A percentile compares a stretch with the other conserved stretches of the same genome.
phyloP scores from a whole-genome alignment of 257 asterid genomes.

The Scutellaria minor region DNA sequence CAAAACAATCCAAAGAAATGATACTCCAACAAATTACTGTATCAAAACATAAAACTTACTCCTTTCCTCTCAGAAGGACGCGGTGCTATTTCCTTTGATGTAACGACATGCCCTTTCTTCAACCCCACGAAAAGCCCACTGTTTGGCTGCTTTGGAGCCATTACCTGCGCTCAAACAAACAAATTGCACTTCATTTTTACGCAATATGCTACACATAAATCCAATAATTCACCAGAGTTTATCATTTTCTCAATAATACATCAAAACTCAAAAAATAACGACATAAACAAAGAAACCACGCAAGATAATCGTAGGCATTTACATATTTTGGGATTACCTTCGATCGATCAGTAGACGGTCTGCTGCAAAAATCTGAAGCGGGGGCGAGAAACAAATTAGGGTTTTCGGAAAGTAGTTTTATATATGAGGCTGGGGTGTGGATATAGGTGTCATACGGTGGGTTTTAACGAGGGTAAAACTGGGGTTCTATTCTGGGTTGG shows the following conservation, averaged over 20 bases:
- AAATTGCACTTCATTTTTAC: conserved; percentile 1
- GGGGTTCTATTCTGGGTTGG: too few species aligned
- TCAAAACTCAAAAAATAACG: not conserved
- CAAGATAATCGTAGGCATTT: not conserved
- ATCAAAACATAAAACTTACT: conserved; percentile 36
- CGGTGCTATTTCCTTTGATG: conserved; percentile 53
- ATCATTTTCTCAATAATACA: not conserved
- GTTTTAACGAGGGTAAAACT: too few species aligned
- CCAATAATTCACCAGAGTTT: not conserved
- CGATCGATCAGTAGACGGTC: conserved; percentile 1
- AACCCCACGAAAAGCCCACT: conserved; percentile 55
- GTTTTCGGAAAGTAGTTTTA: conserved; percentile 21
- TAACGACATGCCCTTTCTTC: conserved; percentile 59
- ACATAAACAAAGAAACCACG: not conserved
- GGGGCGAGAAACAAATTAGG: conserved; percentile 29
- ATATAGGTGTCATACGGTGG: not conserved
- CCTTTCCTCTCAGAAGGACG: conserved; percentile 63
- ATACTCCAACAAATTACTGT: not conserved
- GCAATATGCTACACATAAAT: not conserved
- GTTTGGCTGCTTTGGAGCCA: conserved; percentile 59
- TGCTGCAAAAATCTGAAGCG: conserved; percentile 25
- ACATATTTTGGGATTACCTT: conserved; percentile 15
- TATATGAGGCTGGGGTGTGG: not conserved
- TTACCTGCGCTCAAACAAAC: conserved; percentile 36
- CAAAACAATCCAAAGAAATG: not conserved